A percentile compares a stretch with the other conserved stretches of the same genome.
Conservation (phyloP, 371 early-diverging fungal species). For the Batkoa obscura region DNA sequence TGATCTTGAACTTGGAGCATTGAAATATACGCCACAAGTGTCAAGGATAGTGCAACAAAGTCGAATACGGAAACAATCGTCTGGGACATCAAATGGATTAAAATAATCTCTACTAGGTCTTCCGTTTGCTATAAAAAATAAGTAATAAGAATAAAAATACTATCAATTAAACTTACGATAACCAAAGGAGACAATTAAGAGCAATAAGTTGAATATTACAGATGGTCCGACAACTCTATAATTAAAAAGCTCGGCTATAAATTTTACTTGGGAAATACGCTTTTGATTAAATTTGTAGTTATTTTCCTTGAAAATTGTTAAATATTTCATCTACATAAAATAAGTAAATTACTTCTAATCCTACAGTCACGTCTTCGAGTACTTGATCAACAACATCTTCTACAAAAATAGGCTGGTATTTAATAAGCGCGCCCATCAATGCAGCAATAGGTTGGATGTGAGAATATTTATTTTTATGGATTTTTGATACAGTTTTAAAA, state of each 20-base stretch:
- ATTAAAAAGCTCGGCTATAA: slow-evolving; percentile 80
- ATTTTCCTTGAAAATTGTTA: slow-evolving; percentile 24
- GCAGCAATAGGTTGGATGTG: slow-evolving; percentile 68
- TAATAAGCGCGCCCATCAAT: slow-evolving; percentile 50
- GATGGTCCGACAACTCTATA: slow-evolving; percentile 64
- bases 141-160: neutral
- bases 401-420: slow-evolving; percentile 72
- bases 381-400: slow-evolving; percentile 65
- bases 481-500: slow-evolving; percentile 35
- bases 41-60: slow-evolving; percentile 72
- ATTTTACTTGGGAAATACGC: slow-evolving; percentile 59
- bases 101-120: slow-evolving; percentile 40
- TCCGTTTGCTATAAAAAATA: slow-evolving; percentile 31
- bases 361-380: slow-evolving; percentile 74
- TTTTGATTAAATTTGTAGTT: slow-evolving; percentile 79
- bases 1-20: slow-evolving; percentile 37
- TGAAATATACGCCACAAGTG: slow-evolving; percentile 72
- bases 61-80: slow-evolving; percentile 87
- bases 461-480: slow-evolving; percentile 82
- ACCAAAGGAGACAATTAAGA: slow-evolving; percentile 65
- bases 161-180: slow-evolving; percentile 31
- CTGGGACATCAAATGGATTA: slow-evolving; percentile 55
- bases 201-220: slow-evolving; percentile 66
- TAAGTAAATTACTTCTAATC: slow-evolving; percentile 43
- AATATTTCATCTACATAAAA: neutral